phyloP scores from a whole-genome alignment of 1,284 basidiomycete genomes.

The Wallemia ichthyophaga region DNA sequence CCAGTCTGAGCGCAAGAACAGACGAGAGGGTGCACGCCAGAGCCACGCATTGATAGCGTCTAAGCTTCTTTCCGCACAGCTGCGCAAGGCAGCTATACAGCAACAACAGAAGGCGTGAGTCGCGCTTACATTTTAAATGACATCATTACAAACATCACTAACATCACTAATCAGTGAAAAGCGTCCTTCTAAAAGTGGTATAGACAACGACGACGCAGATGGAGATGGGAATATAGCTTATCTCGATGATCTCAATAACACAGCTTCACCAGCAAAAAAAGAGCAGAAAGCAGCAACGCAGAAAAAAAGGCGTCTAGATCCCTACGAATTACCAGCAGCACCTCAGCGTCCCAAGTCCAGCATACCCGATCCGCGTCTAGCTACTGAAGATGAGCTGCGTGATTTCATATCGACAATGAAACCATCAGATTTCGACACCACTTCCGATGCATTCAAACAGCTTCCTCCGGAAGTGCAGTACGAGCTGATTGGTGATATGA shows the following conservation, averaged over 20 bases:
- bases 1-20: conserved; percentile 52
- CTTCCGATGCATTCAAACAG: conserved; percentile 62
- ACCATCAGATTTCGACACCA: conserved; percentile 68
- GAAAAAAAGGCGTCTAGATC: conserved; percentile 10
- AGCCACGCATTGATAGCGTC: conserved; percentile 64
- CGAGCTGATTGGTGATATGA: conserved; percentile 86
- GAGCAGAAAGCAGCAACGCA: conserved; percentile 16
- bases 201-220: conserved; percentile 3
- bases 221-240: neutral
- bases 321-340: conserved; percentile 12
- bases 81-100: conserved; percentile 64
- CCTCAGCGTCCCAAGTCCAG: conserved; percentile 8
- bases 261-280: conserved; percentile 4
- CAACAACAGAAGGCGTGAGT: conserved; percentile 23
- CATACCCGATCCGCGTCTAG: conserved; percentile 56
- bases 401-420: conserved; percentile 74
- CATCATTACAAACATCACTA: conserved; percentile 16
- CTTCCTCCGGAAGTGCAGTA: conserved; percentile 90
- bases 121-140: conserved; percentile 35
- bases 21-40: conserved; percentile 56
- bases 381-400: conserved; percentile 71
- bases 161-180: conserved; percentile 3
- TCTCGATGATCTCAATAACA: conserved; percentile 1
- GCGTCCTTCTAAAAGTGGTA: conserved; percentile 2
- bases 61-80: conserved; percentile 67